Percentiles rank a stretch among this genome's conserved stretches.
Evolutionary conservation across 768 basidiomycete species (phyloP).

Genomic region (Lentinus brumalis): DNA sequence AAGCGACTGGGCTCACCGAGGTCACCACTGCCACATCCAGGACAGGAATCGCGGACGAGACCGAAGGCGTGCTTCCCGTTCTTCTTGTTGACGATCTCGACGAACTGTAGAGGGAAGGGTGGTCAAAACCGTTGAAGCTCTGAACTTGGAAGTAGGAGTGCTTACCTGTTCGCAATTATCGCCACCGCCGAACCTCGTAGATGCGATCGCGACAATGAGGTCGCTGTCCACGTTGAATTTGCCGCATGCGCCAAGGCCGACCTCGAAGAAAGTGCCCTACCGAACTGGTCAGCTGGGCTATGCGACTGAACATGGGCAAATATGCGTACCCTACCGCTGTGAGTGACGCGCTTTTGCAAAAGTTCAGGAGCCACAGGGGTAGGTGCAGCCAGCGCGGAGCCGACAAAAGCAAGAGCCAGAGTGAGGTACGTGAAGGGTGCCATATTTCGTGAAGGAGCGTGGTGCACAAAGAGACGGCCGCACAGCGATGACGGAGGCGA

Average conservation of each 20-base stretch:
- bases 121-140: neutral
- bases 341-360: conserved; percentile 53
- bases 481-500: conserved; percentile 6
- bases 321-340: conserved; percentile 50
- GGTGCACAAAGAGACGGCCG: conserved; percentile 7
- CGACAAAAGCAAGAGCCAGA: conserved; percentile 37
- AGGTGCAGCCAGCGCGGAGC: conserved; percentile 41
- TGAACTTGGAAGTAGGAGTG: conserved; percentile 2
- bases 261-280: conserved; percentile 70
- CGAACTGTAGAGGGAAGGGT: conserved; percentile 41
- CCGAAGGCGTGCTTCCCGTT: conserved; percentile 53
- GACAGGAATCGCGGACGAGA: conserved; percentile 56
- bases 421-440: conserved; percentile 11
- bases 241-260: conserved; percentile 66
- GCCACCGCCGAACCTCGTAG: conserved; percentile 51
- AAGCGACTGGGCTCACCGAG: conserved; percentile 48
- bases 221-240: conserved; percentile 46
- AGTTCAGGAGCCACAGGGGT: conserved; percentile 43
- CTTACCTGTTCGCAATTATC: conserved; percentile 62
- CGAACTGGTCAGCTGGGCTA: neutral
- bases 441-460: neutral
- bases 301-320: neutral
- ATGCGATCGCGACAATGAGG: conserved; percentile 62
- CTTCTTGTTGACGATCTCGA: conserved; percentile 57
- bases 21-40: conserved; percentile 49